Base-by-base conservation (phyloP, 495 filamentous ascomycete species). In the Xylaria flabelliformis region DNA sequence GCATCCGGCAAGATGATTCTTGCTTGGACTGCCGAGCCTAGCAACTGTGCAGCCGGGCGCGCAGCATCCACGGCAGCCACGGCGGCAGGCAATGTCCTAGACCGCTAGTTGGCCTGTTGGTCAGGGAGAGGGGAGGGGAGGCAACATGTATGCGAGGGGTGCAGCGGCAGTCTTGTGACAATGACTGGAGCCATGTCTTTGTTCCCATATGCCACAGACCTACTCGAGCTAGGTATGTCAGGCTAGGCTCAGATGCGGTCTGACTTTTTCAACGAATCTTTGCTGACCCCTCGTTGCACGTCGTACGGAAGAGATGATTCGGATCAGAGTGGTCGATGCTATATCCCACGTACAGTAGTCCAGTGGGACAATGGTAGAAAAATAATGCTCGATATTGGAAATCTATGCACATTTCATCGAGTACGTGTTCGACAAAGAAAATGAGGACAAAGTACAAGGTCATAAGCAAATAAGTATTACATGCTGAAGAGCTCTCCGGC, bases 391-490 rank as follows among this genome's bases (percentile, higher is more conserved):
- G 69, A 59, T 62, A 19, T 72, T 59, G 36, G 21, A 65, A 71
- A 66, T 63, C 63, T 76, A 69, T 74, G 74, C 74, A 72, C 77
- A 76, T 76, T 67, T 76, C 77, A 76, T 80, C 74, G 72, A 74
- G 66, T 74, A 73, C 68, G 66, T 75, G 75, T 70, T 73, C 67
- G 73, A 78, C 66, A 80, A 77, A 82, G 74, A 79, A 77, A 80
- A 79, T 42, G 69, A 73, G 71, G 73, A 72, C 77, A 72, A 76
- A 80, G 72, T 75, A 80, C 70, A 80, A 80, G 70, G 77, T 76
- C 73, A 77, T 77, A 79, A 78, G 78, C 76, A 65, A 78, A 78
- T 71, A 83, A 81, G 79, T 84, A 85, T 84, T 85, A 85, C 81
- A 85, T 80, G 83, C 81, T 83, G 80, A 82, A 81, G 80, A 83